Evolutionary conservation across 2,329 filamentous ascomycete genomes (phyloP).

Genomic region (Aspergillus fumigatiaffinis): DNA sequence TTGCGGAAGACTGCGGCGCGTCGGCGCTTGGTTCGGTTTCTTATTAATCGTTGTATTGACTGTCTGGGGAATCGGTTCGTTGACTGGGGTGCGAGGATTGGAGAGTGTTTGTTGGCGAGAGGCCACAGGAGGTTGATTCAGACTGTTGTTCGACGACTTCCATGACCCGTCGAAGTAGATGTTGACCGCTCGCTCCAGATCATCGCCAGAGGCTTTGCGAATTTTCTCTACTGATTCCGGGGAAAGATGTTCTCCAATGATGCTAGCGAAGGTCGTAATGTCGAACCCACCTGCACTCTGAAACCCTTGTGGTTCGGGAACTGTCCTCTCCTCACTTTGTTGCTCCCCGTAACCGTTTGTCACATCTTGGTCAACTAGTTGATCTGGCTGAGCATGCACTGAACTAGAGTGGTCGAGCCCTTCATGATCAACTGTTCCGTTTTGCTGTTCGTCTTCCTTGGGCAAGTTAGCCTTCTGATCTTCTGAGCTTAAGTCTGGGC

Average conservation of each 20-base stretch:
- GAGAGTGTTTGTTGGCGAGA: slow-evolving; percentile 9
- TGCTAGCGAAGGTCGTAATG: slow-evolving; percentile 50
- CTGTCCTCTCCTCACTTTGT: background rate
- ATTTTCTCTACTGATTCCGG: slow-evolving; percentile 45
- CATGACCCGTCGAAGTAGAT: slow-evolving; percentile 63
- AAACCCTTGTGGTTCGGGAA: background rate
- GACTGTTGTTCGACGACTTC: slow-evolving; percentile 35
- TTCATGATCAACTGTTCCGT: background rate
- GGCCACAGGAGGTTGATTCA: slow-evolving; percentile 8
- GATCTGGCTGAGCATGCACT: background rate
- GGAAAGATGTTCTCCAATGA: slow-evolving; percentile 53
- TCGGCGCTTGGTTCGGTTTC: slow-evolving; percentile 6
- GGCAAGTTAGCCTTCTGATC: too few relatives aligned
- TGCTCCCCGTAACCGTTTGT: background rate
- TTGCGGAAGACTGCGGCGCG: slow-evolving; percentile 36
- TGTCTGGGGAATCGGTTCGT: background rate
- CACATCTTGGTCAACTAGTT: background rate
- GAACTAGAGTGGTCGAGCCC: background rate
- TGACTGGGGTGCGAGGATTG: background rate
- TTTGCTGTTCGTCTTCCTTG: background rate
- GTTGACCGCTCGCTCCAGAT: slow-evolving; percentile 60
- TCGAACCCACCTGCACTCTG: slow-evolving; percentile 46
- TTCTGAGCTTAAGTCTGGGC: background rate
- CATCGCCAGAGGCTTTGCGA: slow-evolving; percentile 46
- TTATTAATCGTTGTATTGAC: background rate